Evolutionary conservation across 164 flowering plant genomes (phyloP), one percentile per base, ranked within the genome.

Genomic region (Annona cherimola): DNA sequence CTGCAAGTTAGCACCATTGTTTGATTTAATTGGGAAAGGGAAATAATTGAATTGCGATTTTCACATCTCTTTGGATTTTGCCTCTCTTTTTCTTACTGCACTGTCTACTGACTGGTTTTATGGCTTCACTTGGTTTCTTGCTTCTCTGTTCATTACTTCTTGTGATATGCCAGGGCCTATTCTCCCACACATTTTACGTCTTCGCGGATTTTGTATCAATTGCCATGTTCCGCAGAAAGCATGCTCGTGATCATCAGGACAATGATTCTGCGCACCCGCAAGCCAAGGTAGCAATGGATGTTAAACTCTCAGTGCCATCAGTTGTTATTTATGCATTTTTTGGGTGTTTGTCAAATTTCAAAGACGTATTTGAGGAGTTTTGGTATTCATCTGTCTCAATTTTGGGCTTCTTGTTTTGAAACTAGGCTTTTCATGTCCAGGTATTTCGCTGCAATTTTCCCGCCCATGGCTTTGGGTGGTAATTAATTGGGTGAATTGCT

Each of bases 161-260:
- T 40, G 71, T 35, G 42, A 69, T 40, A 57, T 57, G 64, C 50
- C 3, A 57, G 68, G 67, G 6, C 72, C 68, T 41, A 67, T 63
- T 5, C 39, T 72, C 69, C 60, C 42, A 70, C 74, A 26, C 35
- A 26, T 26, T 26, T 26, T 61, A 26, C 41, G 54, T 40, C 63
- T 41, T 45, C 66, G 55, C 42, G 64, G 73, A 66, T 59, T 70
- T 68, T 73, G 59, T 26, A 59, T 44, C 68, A 54, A 14, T 45
- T 59, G 80, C 75, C 57, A 89, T 91, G 94, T 85, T 91, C 76
- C 88, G 86, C 44, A 74, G 83, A 50, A 76, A 72, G 87, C 81
- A 71, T 42, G 42, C 85, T 73, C 84, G 80, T 71, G 78, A 72
- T 57, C 77, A 75, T 72, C 81, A 78, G 75, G 91, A 87, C 69